Conservation (phyloP, 2,329 filamentous ascomycete genomes). For the Diaporthe sp. region DNA sequence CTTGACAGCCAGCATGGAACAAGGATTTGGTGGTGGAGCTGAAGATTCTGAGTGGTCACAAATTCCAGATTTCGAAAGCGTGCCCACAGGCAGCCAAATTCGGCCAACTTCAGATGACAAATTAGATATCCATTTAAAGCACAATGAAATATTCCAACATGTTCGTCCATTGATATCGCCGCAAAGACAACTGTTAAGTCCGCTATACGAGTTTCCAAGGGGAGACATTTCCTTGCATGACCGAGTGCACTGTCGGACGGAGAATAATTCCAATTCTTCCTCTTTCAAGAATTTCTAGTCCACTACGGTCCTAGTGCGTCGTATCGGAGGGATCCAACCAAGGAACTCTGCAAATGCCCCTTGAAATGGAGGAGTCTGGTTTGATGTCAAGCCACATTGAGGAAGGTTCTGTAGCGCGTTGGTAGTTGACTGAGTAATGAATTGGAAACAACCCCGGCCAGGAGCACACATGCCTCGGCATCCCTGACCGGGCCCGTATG, state of each 20-base stretch:
- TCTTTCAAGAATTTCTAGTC: neutral
- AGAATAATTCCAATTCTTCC: neutral
- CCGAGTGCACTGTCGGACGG: neutral
- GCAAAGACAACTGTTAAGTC: neutral
- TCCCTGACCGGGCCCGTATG: slow-evolving; percentile 13
- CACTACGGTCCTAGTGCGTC: neutral
- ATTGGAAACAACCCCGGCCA: slow-evolving; percentile 16
- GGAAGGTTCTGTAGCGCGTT: neutral
- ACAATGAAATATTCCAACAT: no score
- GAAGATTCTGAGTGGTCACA: neutral
- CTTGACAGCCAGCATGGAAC: neutral
- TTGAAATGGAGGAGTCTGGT: neutral
- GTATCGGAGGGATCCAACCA: neutral
- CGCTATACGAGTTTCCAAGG: neutral
- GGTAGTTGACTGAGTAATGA: neutral
- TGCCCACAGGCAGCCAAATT: neutral
- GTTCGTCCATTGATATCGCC: neutral
- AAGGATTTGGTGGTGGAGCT: neutral
- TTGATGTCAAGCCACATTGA: neutral
- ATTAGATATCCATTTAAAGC: neutral
- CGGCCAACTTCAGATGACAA: neutral
- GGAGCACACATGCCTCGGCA: slow-evolving; percentile 10
- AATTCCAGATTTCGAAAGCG: neutral
- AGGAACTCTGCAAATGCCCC: neutral
- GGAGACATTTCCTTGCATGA: neutral